phyloP scores from a whole-genome alignment of 2,329 filamentous ascomycete species.

The Neurospora sp. region DNA sequence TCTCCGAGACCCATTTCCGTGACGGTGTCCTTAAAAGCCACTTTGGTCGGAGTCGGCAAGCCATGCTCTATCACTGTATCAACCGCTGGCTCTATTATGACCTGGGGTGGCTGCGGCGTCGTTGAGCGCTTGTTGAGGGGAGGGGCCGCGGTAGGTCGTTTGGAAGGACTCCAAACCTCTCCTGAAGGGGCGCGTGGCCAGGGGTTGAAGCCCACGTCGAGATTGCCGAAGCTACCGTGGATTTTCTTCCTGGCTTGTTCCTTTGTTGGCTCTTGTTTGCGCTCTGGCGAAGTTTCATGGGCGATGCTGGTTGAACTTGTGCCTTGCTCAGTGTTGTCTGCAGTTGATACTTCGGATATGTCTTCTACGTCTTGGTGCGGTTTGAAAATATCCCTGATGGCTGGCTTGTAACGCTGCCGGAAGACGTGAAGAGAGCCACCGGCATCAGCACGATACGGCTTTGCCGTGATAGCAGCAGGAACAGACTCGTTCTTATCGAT shows the following conservation, averaged over 20 bases:
- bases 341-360: neutral
- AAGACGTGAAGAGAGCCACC: slow-evolving; percentile 26
- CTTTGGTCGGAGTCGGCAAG: neutral
- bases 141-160: neutral
- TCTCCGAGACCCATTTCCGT: neutral
- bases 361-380: neutral
- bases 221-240: slow-evolving; percentile 1
- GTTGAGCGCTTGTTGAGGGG: neutral
- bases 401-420: neutral
- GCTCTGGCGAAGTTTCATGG: neutral
- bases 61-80: neutral
- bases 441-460: slow-evolving; percentile 18
- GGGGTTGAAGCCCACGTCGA: slow-evolving; percentile 1
- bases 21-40: neutral
- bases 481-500: neutral
- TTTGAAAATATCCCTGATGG: neutral
- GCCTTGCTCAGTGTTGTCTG: neutral
- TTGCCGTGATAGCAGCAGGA: neutral
- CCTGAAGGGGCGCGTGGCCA: slow-evolving; percentile 1
- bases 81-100: neutral
- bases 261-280: neutral
- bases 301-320: neutral
- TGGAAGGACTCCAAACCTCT: neutral
- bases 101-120: neutral
- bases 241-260: slow-evolving; percentile 3